Conservation (phyloP, 2,329 filamentous ascomycete genomes). For the Aureobasidium sp. region DNA sequence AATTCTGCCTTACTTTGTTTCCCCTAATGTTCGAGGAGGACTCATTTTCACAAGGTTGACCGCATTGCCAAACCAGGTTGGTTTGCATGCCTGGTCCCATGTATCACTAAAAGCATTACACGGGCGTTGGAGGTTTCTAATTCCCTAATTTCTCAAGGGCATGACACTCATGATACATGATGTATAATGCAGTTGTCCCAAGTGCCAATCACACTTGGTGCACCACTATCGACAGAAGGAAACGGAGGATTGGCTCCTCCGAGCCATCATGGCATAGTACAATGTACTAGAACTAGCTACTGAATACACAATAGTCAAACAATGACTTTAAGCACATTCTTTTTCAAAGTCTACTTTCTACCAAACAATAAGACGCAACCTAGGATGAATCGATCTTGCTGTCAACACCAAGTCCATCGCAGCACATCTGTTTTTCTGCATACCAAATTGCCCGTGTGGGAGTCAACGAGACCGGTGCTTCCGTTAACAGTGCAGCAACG, state of each 20-base stretch:
- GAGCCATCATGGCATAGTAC: background rate
- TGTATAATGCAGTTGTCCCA: background rate
- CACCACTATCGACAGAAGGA: background rate
- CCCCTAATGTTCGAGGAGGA: background rate
- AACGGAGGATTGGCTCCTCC: background rate
- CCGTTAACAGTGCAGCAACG: background rate
- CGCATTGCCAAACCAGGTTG: background rate
- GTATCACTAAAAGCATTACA: slow-evolving; percentile 5
- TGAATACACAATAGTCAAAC: background rate
- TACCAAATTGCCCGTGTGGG: background rate
- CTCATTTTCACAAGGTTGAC: background rate
- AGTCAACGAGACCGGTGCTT: background rate
- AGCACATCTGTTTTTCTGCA: background rate
- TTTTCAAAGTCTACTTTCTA: background rate
- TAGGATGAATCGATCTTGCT: background rate
- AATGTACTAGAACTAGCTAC: background rate
- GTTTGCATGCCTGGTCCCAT: background rate
- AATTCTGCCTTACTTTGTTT: background rate
- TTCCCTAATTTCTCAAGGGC: background rate
- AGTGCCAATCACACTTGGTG: background rate
- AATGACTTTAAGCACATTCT: background rate
- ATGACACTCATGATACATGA: background rate
- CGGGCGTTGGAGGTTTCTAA: background rate
- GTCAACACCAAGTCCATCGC: background rate
- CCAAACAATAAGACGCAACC: background rate